Evolutionary conservation across 257 asterid species (phyloP).

Genomic region (Cruciata laevipes): DNA sequence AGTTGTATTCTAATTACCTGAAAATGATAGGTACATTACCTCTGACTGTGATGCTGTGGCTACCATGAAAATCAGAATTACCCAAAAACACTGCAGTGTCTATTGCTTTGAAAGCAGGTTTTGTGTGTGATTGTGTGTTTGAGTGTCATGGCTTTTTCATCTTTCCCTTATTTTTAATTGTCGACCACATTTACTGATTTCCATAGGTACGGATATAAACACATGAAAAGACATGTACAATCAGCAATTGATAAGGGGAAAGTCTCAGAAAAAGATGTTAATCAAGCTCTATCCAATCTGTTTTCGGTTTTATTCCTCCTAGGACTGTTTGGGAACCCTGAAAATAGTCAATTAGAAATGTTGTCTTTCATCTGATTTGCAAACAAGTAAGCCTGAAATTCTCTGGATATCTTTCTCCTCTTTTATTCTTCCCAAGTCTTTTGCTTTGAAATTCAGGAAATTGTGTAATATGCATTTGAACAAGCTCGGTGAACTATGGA

Average conservation of each 20-base stretch:
- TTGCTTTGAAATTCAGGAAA: neutral
- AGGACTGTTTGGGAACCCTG: slow-evolving; percentile 62
- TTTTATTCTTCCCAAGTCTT: neutral
- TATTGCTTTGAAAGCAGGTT: slow-evolving; percentile 84
- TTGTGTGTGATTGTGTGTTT: slow-evolving; percentile 4
- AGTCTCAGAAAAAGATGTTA: slow-evolving; percentile 64
- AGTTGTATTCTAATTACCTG: slow-evolving; percentile 12
- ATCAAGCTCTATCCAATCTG: slow-evolving; percentile 62
- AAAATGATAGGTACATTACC: slow-evolving; percentile 53
- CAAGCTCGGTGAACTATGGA: neutral
- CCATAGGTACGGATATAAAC: slow-evolving; percentile 75
- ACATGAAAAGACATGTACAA: slow-evolving; percentile 65
- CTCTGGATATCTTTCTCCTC: slow-evolving; percentile 22
- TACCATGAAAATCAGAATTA: slow-evolving; percentile 66
- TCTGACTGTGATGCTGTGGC: slow-evolving; percentile 97
- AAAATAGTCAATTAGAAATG: slow-evolving; percentile 31
- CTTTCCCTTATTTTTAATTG: neutral
- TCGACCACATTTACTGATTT: slow-evolving; percentile 7
- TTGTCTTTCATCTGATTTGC: too few species aligned
- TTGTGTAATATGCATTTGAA: neutral
- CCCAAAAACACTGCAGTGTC: slow-evolving; percentile 69
- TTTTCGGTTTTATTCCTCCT: slow-evolving; percentile 73
- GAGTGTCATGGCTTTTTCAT: neutral
- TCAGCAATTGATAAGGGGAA: slow-evolving; percentile 67
- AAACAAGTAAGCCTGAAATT: too few species aligned